Percentiles rank a stretch among this genome's conserved stretches.
Conservation (phyloP, 2,329 filamentous ascomycete genomes). For the Ramularia endophylla region DNA sequence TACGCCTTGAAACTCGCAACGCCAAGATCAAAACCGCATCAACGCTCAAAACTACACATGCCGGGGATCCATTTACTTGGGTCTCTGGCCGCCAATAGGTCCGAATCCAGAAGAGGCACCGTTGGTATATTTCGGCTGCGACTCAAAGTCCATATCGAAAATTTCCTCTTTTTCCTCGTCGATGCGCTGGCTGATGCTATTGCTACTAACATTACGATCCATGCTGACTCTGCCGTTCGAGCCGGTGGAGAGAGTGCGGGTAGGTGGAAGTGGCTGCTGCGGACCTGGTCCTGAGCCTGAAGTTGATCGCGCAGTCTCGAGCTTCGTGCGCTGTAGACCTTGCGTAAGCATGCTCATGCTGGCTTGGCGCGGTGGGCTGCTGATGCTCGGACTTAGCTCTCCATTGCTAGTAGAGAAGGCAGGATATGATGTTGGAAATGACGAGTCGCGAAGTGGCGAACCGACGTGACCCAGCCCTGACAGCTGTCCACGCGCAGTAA, state of each 20-base stretch:
- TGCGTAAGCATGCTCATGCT: slow-evolving; percentile 59
- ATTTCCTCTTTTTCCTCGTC: slow-evolving; percentile 20
- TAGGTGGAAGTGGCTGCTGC: slow-evolving; percentile 4
- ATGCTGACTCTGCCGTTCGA: slow-evolving; percentile 15
- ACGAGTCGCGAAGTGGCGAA: slow-evolving; percentile 57
- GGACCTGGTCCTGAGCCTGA: slow-evolving; percentile 6
- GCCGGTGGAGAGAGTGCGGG: slow-evolving; percentile 18
- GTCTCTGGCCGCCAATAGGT: slow-evolving; percentile 14
- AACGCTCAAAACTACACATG: slow-evolving; percentile 1
- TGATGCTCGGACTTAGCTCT: slow-evolving; percentile 39
- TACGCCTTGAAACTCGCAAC: too few relatives aligned
- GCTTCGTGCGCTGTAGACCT: slow-evolving; percentile 36
- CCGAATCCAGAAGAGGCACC: slow-evolving; percentile 12
- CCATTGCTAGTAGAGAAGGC: slow-evolving; percentile 15
- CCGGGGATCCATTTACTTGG: slow-evolving; percentile 10
- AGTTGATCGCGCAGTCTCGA: slow-evolving; percentile 29
- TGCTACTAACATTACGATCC: slow-evolving; percentile 18
- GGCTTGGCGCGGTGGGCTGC: slow-evolving; percentile 51
- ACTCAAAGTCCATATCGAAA: slow-evolving; percentile 21
- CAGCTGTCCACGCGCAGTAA: slow-evolving; percentile 37
- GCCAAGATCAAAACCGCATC: too few relatives aligned
- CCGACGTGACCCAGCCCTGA: slow-evolving; percentile 53
- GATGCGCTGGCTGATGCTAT: slow-evolving; percentile 20
- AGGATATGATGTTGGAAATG: slow-evolving; percentile 18
- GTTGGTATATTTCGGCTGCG: slow-evolving; percentile 6